phyloP scores from a whole-genome alignment of 2,329 filamentous ascomycete genomes.

The Epichloe typhina region DNA sequence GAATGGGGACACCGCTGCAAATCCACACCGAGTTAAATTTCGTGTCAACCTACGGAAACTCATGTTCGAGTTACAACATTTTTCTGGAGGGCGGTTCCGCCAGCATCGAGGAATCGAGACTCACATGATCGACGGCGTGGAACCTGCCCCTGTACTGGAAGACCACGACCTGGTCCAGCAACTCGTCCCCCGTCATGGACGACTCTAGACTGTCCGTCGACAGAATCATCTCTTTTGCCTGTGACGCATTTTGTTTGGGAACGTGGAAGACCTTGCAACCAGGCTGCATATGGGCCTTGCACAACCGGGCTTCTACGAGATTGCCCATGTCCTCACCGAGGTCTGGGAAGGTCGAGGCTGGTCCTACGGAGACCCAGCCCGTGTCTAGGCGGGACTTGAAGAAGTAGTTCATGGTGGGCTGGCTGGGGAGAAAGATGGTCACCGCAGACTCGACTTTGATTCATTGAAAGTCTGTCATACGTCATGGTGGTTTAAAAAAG shows the following conservation, averaged over 20 bases:
- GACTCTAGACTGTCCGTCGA: conserved; percentile 10
- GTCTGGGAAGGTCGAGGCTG: conserved; percentile 41
- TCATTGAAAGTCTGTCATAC: too few species aligned
- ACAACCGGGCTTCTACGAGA: conserved; percentile 24
- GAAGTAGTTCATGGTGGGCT: conserved; percentile 13
- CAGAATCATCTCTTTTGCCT: conserved; percentile 19
- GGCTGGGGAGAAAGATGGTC: too few species aligned
- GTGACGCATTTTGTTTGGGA: conserved; percentile 25
- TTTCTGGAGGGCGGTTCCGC: background rate
- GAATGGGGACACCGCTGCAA: conserved; percentile 52
- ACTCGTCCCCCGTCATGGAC: conserved; percentile 9
- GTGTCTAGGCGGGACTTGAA: conserved; percentile 7
- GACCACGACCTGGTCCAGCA: conserved; percentile 50
- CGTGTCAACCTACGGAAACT: too few species aligned
- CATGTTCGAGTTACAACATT: background rate
- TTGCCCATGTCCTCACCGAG: conserved; percentile 27
- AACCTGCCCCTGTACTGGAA: conserved; percentile 51
- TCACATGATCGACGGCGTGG: conserved; percentile 57
- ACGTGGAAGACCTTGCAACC: conserved; percentile 47
- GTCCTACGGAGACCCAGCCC: conserved; percentile 42
- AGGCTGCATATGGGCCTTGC: conserved; percentile 25
- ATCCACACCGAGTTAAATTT: too few species aligned
- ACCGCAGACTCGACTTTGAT: too few species aligned
- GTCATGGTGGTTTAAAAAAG: too few species aligned
- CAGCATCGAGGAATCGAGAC: conserved; percentile 11